Percentiles rank a stretch among this genome's conserved stretches.
phyloP scores from a whole-genome alignment of 2,329 filamentous ascomycete species.

The Leptographium procerum region DNA sequence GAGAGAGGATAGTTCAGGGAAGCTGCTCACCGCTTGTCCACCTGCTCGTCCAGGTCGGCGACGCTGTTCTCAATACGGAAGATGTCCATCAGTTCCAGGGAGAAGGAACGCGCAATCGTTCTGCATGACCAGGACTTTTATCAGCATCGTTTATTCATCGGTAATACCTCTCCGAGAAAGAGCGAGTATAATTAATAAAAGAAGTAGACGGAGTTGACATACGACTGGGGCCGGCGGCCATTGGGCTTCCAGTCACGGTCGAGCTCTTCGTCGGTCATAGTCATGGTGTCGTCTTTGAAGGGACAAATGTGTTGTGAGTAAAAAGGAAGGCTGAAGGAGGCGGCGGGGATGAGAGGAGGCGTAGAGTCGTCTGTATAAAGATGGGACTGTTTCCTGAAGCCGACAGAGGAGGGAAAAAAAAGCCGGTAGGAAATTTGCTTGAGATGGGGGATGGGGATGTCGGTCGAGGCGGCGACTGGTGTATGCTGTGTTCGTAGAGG shows the following conservation, averaged over 20 bases:
- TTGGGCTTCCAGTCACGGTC: constrained; percentile 73
- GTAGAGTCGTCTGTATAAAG: neutral
- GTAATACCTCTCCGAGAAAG: neutral
- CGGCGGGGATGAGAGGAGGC: neutral
- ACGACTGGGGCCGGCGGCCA: constrained; percentile 73
- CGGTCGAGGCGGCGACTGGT: neutral
- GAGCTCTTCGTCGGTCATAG: constrained; percentile 52
- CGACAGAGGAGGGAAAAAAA: neutral
- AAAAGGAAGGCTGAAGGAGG: neutral
- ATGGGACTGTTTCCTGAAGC: neutral
- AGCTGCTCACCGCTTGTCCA: constrained; percentile 61
- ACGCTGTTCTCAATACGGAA: constrained; percentile 78
- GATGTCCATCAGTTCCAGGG: constrained; percentile 72
- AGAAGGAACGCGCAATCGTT: constrained; percentile 80
- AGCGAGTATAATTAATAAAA: neutral
- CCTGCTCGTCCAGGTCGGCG: constrained; percentile 59
- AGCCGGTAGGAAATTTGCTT: neutral
- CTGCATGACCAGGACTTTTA: constrained; percentile 34
- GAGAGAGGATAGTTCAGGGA: neutral
- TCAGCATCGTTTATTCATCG: neutral
- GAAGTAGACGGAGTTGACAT: constrained; percentile 28
- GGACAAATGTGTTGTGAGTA: neutral
- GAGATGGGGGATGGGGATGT: neutral
- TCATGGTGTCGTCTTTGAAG: too few relatives aligned
- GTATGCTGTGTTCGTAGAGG: neutral